Base-by-base conservation (phyloP, 768 basidiomycete genomes). In the Psilocybe sp. region DNA sequence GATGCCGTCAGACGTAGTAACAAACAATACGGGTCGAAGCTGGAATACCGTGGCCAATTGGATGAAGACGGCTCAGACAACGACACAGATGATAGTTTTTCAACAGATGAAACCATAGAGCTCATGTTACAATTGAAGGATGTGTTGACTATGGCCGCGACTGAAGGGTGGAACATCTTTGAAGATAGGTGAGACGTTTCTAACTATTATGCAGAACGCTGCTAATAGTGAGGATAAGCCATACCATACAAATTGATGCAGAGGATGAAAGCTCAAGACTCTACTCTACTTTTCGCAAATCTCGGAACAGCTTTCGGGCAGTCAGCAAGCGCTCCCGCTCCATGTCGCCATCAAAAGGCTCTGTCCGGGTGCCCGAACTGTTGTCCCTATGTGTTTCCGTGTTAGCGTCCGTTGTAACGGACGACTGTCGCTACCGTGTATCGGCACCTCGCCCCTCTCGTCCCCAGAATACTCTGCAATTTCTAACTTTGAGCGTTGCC, bases 401-500 rank as follows among this genome's bases (percentile, higher is more conserved):
- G 33, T 74, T 86, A 32, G 73, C 74, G n/a, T 88, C 82, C 1
- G 69, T 92, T 16, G 71, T 91, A 14, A 65, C 71, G 5, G 84
- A 87, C 50, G 91, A 92, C 59, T 87, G 87, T 60, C 81, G 88
- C 2, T 88, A 80, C 65, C 77, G 77, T 52, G 74, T 80, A 2
- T 65, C 75, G 10, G 72, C 68, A 8, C 82, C 85, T 13, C 76
- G 85, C 4, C 87, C 84, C 2, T 72, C 72, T 0, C 75, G 80
- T 23, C 91, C 91, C 12, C 87, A 89, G 3, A 81, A 89, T 60
- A 74, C 88, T 3, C 67, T 94, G n/a, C 91, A 92, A 58, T 76
- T 81, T 1, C 64, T 86, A 23, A 78, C 77, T 4, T 67, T 94
- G 31, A 88, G 91, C 64, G 77, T 92, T 16, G 87, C 87, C 3